Percentiles rank a stretch among this genome's conserved stretches.
Evolutionary conservation across 352 stramenopile species (phyloP).

Genomic region (Thalassiosira exigua): DNA sequence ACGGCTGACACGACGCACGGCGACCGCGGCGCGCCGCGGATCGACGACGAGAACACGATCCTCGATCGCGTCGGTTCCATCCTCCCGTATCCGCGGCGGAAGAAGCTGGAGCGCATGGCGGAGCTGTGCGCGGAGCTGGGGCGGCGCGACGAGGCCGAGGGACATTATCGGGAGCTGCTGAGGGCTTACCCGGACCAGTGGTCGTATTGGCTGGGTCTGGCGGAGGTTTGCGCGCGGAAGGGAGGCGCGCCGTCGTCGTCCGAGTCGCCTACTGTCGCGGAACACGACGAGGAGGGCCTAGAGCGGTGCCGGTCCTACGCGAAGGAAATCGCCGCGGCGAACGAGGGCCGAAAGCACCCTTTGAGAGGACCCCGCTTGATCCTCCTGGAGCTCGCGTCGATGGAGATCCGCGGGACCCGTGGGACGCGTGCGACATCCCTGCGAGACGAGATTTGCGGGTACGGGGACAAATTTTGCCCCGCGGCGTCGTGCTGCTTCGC

Average conservation of each 20-base stretch:
- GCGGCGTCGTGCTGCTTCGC: constrained; percentile 69
- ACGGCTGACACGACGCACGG: background rate
- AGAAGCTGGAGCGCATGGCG: constrained; percentile 48
- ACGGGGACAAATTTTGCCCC: constrained; percentile 63
- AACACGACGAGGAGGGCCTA: too few species aligned
- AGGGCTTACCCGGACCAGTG: constrained; percentile 69
- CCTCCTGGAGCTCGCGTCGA: too few species aligned
- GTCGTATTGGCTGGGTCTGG: constrained; percentile 72
- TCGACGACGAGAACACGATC: constrained; percentile 54
- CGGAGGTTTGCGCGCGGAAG: too few species aligned
- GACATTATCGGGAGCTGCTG: constrained; percentile 63
- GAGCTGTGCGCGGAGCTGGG: constrained; percentile 48
- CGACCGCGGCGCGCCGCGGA: constrained; percentile 21
- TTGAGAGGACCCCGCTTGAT: too few species aligned
- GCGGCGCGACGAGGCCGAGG: constrained; percentile 41
- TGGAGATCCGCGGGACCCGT: too few species aligned
- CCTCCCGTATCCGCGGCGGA: constrained; percentile 48
- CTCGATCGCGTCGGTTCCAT: constrained; percentile 49
- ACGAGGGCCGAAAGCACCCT: too few species aligned
- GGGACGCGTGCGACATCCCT: constrained; percentile 9
- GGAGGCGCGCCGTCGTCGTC: too few species aligned
- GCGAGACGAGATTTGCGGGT: constrained; percentile 49
- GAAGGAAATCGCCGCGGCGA: too few species aligned
- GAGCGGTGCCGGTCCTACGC: too few species aligned
- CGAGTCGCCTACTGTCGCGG: too few species aligned